Conservation (phyloP, 2,329 filamentous ascomycete species). For the Dactylonectria estremocensis region DNA sequence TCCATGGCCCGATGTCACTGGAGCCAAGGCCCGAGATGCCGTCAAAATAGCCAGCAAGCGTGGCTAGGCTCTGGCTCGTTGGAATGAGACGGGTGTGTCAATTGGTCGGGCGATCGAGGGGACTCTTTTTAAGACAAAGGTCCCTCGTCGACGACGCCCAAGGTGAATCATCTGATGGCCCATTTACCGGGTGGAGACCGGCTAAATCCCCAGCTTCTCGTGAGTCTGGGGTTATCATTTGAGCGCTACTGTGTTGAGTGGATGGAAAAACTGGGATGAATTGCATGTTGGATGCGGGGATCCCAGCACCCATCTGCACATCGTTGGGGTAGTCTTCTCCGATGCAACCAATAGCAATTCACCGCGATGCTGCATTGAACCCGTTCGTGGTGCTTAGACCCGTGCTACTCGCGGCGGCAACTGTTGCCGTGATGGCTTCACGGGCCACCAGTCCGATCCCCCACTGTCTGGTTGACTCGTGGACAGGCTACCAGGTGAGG, state of each 20-base stretch:
- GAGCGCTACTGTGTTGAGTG: conserved; percentile 19
- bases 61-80: conserved; percentile 10
- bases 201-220: conserved; percentile 31
- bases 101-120: conserved; percentile 17
- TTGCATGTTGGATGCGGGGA: conserved; percentile 29
- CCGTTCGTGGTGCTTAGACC: conserved; percentile 12
- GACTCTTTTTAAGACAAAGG: conserved; percentile 20
- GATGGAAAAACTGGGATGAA: conserved; percentile 34
- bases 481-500: neutral
- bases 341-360: conserved; percentile 14
- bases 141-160: neutral
- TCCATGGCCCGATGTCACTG: neutral
- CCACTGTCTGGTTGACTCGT: conserved; percentile 1
- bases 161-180: conserved; percentile 17
- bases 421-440: conserved; percentile 30
- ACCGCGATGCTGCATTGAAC: neutral
- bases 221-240: conserved; percentile 24
- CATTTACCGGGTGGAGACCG: conserved; percentile 20
- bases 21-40: conserved; percentile 27
- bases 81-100: conserved; percentile 2
- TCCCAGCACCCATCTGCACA: conserved; percentile 12
- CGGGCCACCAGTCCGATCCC: conserved; percentile 26
- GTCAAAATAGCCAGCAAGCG: conserved; percentile 7
- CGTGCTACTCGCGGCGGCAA: conserved; percentile 14
- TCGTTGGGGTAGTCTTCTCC: conserved; percentile 4